A percentile compares a stretch with the other conserved stretches of the same genome.
phyloP scores from a whole-genome alignment of 176 grass and related monocot species.

The Lolium perenne region DNA sequence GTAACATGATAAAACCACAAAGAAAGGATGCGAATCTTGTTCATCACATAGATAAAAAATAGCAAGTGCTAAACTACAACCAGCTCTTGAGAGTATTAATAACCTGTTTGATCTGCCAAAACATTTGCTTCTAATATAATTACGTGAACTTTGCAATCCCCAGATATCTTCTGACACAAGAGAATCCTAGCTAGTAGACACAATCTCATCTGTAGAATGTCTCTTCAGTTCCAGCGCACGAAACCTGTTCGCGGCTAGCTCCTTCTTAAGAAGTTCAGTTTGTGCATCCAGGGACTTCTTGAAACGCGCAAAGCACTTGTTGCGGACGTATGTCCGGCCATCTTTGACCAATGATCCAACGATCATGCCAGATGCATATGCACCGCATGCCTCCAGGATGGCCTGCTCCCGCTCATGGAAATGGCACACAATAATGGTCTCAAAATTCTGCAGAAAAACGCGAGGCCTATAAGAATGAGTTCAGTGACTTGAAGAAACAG shows the following conservation, averaged over 20 bases:
- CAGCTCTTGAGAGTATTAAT: neutral
- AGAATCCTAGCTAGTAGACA: conserved; percentile 39
- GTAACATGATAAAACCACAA: neutral
- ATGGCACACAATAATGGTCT: conserved; percentile 49
- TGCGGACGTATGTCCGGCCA: conserved; percentile 6
- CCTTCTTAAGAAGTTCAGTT: conserved; percentile 44
- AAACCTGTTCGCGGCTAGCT: conserved; percentile 43
- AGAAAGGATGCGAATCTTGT: neutral
- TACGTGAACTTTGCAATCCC: neutral
- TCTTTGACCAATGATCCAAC: conserved; percentile 51
- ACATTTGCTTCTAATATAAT: neutral
- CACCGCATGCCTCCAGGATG: conserved; percentile 53
- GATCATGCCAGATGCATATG: conserved; percentile 53
- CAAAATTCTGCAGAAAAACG: conserved; percentile 61
- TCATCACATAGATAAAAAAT: conserved; percentile 3
- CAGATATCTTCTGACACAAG: conserved; percentile 23
- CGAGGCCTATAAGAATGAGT: conserved; percentile 8
- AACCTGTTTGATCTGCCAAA: neutral
- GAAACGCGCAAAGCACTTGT: conserved; percentile 56
- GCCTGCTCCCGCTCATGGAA: conserved; percentile 41
- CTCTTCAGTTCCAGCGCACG: conserved; percentile 8
- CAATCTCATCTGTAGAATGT: conserved; percentile 31
- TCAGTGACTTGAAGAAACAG: neutral
- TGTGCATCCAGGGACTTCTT: conserved; percentile 38
- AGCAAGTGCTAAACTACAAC: neutral